Evolutionary conservation across 306 rosid genomes (phyloP).

Genomic region (Dicorynia guianensis): DNA sequence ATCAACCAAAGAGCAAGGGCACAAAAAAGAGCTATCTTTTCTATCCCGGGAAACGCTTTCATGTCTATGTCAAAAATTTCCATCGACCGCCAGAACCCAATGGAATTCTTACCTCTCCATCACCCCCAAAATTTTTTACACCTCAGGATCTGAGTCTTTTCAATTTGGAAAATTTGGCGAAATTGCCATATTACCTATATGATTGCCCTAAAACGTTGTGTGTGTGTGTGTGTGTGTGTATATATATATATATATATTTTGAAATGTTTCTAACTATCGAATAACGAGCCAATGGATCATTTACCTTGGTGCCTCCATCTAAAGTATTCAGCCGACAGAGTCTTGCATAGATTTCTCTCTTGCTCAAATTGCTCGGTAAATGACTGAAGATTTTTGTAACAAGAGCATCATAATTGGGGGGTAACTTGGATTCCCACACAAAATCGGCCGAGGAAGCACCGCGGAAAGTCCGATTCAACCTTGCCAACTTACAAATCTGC

Average conservation of each 20-base stretch:
- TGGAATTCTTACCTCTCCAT: no score
- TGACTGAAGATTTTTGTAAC: conserved; percentile 46
- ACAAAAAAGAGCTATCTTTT: no score
- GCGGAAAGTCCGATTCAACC: conserved; percentile 69
- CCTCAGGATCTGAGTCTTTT: neutral
- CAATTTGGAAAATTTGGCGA: neutral
- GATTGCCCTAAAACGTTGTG: neutral
- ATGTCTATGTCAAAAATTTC: no score
- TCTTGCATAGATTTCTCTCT: conserved; percentile 63
- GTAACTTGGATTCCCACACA: conserved; percentile 81
- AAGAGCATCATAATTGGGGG: conserved; percentile 57
- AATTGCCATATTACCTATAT: no score
- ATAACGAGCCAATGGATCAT: neutral
- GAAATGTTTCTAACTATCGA: neutral
- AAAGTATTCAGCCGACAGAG: conserved; percentile 59
- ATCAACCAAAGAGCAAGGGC: no score
- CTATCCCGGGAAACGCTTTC: no score
- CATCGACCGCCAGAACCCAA: no score
- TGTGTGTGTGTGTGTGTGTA: no score
- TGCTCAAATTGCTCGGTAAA: conserved; percentile 46
- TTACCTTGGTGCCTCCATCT: conserved; percentile 74
- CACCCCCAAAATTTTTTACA: neutral
- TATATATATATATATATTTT: neutral
- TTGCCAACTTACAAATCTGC: conserved; percentile 63
- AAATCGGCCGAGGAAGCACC: conserved; percentile 82